Percentiles rank a stretch among this genome's conserved stretches.
Conservation (phyloP, 106 monocot species). For the Dioscorea dumetorum region DNA sequence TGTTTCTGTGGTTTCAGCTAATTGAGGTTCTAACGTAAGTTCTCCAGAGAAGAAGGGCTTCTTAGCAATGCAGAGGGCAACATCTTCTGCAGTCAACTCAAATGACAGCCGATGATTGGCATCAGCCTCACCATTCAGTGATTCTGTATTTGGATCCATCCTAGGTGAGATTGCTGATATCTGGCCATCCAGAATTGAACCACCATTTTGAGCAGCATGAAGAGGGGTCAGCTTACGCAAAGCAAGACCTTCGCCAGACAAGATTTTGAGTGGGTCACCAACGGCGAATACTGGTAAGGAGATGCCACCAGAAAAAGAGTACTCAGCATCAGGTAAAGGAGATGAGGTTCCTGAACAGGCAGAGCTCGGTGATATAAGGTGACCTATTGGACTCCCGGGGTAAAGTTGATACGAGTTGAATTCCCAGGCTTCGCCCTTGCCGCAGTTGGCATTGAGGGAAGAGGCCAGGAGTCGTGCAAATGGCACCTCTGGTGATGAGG, state of each 20-base stretch:
- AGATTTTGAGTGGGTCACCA: slow-evolving; percentile 33
- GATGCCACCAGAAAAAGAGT: slow-evolving; percentile 13
- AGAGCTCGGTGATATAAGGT: slow-evolving; percentile 73
- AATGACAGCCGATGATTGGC: slow-evolving; percentile 49
- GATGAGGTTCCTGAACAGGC: slow-evolving; percentile 74
- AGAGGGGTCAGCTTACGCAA: slow-evolving; percentile 21
- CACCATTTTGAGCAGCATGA: slow-evolving; percentile 14
- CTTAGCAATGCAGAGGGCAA: slow-evolving; percentile 38
- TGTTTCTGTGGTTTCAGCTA: background rate
- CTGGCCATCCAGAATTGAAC: slow-evolving; percentile 46
- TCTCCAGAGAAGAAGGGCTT: slow-evolving; percentile 17
- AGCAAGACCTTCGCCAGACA: slow-evolving; percentile 39
- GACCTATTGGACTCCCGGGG: slow-evolving; percentile 79
- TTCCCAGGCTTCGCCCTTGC: slow-evolving; percentile 31
- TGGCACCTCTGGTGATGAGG: slow-evolving; percentile 94
- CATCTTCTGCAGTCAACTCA: slow-evolving; percentile 68
- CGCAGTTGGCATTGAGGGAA: slow-evolving; percentile 26
- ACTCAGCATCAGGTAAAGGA: slow-evolving; percentile 60
- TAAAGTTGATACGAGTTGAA: slow-evolving; percentile 55
- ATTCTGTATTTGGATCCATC: background rate
- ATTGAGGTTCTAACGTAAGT: slow-evolving; percentile 5
- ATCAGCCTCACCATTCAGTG: slow-evolving; percentile 6
- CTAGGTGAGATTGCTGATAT: slow-evolving; percentile 16
- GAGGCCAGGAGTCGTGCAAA: slow-evolving; percentile 71
- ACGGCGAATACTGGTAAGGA: slow-evolving; percentile 19